A percentile compares a stretch with the other conserved stretches of the same genome.
Evolutionary conservation across 768 basidiomycete genomes (phyloP).

Genomic region (Trametes maxima): DNA sequence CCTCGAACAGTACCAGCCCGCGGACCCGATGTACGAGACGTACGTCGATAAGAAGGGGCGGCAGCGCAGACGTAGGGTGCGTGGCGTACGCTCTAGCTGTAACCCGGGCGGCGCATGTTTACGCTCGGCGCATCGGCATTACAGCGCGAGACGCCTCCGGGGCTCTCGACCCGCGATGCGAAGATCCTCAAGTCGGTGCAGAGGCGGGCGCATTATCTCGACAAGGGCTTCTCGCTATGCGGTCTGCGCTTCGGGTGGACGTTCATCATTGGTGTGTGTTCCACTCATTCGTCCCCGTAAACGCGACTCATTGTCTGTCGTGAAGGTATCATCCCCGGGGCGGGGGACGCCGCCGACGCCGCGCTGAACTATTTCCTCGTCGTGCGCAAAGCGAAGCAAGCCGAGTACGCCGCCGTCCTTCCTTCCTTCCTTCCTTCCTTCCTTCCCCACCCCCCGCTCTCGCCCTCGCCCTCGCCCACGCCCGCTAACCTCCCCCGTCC

Average conservation of each 20-base stretch:
- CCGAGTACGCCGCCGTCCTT: slow-evolving; percentile 50
- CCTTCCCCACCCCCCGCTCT: no score
- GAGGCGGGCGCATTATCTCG: slow-evolving; percentile 79
- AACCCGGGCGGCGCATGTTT: neutral
- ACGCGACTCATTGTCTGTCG: neutral
- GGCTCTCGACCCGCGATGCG: slow-evolving; percentile 74
- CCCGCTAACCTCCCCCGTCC: neutral
- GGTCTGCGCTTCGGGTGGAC: slow-evolving; percentile 89
- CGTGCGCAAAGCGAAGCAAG: slow-evolving; percentile 70
- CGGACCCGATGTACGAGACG: slow-evolving; percentile 74
- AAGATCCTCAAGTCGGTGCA: slow-evolving; percentile 76
- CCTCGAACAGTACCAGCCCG: slow-evolving; percentile 65
- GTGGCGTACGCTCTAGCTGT: slow-evolving; percentile 17
- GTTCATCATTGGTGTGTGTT: slow-evolving; percentile 60
- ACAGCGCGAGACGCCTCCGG: slow-evolving; percentile 74
- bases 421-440: no score
- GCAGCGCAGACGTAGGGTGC: slow-evolving; percentile 58
- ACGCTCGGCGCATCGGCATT: neutral
- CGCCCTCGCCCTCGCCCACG: neutral
- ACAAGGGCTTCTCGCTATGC: slow-evolving; percentile 81
- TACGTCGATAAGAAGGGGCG: slow-evolving; percentile 59
- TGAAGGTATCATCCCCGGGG: slow-evolving; percentile 64
- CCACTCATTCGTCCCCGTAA: neutral
- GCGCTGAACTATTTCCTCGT: slow-evolving; percentile 76
- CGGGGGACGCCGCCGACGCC: slow-evolving; percentile 67